phyloP scores from a whole-genome alignment of 352 stramenopile species.

The Blastocystis sp. region DNA sequence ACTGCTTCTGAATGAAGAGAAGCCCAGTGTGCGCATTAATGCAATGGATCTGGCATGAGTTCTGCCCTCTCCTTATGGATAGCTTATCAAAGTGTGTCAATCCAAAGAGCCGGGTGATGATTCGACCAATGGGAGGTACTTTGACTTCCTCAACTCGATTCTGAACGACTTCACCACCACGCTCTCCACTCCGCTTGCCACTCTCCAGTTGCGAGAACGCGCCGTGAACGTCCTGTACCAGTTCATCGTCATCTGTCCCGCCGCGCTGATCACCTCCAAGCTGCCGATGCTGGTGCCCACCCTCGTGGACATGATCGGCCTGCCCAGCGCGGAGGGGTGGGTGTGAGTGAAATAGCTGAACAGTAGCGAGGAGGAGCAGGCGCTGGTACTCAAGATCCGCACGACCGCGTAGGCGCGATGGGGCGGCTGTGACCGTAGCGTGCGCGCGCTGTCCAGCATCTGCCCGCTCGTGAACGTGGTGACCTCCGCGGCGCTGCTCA shows the following conservation, averaged over 20 bases:
- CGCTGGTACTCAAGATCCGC: neutral
- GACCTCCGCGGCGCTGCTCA: slow-evolving; percentile 25
- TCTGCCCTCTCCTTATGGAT: neutral
- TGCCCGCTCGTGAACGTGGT: slow-evolving; percentile 38
- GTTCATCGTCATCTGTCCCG: slow-evolving; percentile 39
- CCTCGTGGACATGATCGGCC: slow-evolving; percentile 16
- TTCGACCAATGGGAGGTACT: slow-evolving; percentile 59
- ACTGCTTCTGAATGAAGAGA: neutral
- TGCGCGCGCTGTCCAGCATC: slow-evolving; percentile 13
- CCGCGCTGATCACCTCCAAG: slow-evolving; percentile 3
- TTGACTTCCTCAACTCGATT: slow-evolving; percentile 46
- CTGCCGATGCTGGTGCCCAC: slow-evolving; percentile 25
- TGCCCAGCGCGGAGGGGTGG: neutral
- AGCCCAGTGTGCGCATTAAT: neutral
- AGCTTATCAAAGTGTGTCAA: slow-evolving; percentile 62
- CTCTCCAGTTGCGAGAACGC: slow-evolving; percentile 1
- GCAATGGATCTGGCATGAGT: slow-evolving; percentile 41
- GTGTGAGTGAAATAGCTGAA: neutral
- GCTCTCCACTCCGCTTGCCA: neutral
- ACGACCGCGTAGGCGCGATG: slow-evolving; percentile 1
- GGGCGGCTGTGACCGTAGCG: neutral
- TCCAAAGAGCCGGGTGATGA: slow-evolving; percentile 45
- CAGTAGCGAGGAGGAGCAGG: neutral
- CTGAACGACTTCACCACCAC: neutral
- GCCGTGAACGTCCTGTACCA: slow-evolving; percentile 39